Evolutionary conservation across 768 basidiomycete genomes (phyloP), one percentile per base, ranked within the genome.

Genomic region (Panaeolus papilionaceus): DNA sequence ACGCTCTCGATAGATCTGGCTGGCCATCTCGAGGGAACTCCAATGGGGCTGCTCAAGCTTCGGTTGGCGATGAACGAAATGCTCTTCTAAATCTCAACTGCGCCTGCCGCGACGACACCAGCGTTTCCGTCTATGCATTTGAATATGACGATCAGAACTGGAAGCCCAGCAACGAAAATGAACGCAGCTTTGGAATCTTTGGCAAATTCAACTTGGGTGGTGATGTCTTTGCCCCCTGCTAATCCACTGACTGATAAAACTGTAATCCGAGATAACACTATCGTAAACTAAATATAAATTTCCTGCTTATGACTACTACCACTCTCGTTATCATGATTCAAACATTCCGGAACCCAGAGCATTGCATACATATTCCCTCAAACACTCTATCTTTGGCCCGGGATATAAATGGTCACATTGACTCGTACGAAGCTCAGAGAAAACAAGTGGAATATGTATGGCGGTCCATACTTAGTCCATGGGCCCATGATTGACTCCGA

Each of bases 91-190:
- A 72, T 37, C 70, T 81, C n/a, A 81, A 80, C 69, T 81, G 80
- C 65, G 80, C 79, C 5, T 71, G 70, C 54, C 68, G 73, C 9
- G 71, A 73, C 61, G 78, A 78, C 61, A 72, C 67, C 14, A 75
- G 75, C 38, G 74, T 81, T 20, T 73, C 76, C 2, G 72, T 80
- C 4, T 81, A 75, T 64, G 78, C 79, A 0, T 82, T 82, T 67
- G 81, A 82, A 65, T 79, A 77, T 37, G 80, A 81, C 51, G 79
- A 81, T 68, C 78, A 80, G 67, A 42, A 61, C 26, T 82, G 81
- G 81, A 81, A 82, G 67, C 47, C 47, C 47, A 69, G 65, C 9
- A 77, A 79, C 51, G 79, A 77, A 49, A 79, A 78, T 45, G 81
- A 82, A 67, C 73, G 75, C 40, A 82, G 80, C 67, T 82, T 82